phyloP scores from a whole-genome alignment of 2,329 filamentous ascomycete genomes.

The Eurotiales sp. region DNA sequence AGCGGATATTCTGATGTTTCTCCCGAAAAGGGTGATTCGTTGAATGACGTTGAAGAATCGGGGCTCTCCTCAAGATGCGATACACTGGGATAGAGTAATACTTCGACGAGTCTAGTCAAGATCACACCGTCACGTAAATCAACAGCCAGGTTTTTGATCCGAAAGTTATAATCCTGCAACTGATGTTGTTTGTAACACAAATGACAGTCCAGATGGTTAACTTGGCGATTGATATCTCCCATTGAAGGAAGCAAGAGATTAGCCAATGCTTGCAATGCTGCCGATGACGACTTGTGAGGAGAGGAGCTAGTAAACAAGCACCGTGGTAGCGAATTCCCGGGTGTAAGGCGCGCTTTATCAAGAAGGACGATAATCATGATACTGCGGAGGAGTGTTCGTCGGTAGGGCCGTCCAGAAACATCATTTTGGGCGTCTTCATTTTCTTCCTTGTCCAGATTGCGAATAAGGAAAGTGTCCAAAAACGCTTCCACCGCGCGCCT shows the following conservation, averaged over 20 bases:
- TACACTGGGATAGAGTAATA: constrained; percentile 49
- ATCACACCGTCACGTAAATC: constrained; percentile 61
- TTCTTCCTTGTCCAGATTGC: constrained; percentile 51
- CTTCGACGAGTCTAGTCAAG: constrained; percentile 57
- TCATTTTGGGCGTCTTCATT: constrained; percentile 3
- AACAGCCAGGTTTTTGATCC: constrained; percentile 57
- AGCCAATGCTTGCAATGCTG: constrained; percentile 51
- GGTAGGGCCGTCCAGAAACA: constrained; percentile 39
- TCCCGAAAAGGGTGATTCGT: constrained; percentile 44
- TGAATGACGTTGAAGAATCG: constrained; percentile 40
- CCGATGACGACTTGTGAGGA: constrained; percentile 53
- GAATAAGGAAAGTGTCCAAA: constrained; percentile 55
- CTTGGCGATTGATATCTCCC: constrained; percentile 53
- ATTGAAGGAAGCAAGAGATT: constrained; percentile 55
- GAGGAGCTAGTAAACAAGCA: constrained; percentile 54
- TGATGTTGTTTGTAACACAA: constrained; percentile 53
- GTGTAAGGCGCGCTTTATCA: constrained; percentile 50
- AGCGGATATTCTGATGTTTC: constrained; percentile 45
- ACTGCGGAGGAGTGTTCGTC: constrained; percentile 55
- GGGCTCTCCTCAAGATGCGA: constrained; percentile 22
- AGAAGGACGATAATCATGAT: constrained; percentile 59
- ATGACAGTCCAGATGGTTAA: constrained; percentile 57
- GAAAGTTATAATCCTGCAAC: constrained; percentile 57
- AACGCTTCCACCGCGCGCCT: constrained; percentile 49
- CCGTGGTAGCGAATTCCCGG: constrained; percentile 25